phyloP scores from a whole-genome alignment of 441 rosid genomes.

The Populus hybrid region DNA sequence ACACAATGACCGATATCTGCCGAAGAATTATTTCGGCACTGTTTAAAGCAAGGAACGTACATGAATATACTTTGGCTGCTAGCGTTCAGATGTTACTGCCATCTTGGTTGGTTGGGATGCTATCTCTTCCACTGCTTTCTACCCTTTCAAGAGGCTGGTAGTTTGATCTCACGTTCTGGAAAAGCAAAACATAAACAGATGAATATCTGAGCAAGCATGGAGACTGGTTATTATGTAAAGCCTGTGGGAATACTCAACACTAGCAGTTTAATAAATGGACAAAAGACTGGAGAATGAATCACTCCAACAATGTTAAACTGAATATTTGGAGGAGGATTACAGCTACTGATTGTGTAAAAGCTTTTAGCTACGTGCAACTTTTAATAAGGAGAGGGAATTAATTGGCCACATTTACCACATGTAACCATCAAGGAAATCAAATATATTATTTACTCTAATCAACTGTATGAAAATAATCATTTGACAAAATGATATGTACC shows the following conservation, averaged over 20 bases:
- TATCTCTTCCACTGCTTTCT: constrained; percentile 24
- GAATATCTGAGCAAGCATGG: neutral
- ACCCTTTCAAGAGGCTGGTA: constrained; percentile 39
- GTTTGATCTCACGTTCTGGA: constrained; percentile 65
- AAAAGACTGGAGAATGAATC: neutral
- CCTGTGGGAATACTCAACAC: neutral
- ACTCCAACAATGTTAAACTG: neutral
- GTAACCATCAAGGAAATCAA: constrained; percentile 1
- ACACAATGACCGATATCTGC: neutral
- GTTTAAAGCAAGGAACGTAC: neutral
- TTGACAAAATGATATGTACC: constrained; percentile 36
- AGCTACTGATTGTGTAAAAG: neutral
- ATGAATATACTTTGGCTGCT: neutral
- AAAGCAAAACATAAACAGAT: neutral
- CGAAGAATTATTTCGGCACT: constrained; percentile 1
- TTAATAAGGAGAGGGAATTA: neutral
- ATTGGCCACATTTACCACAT: neutral
- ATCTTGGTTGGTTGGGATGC: constrained; percentile 11
- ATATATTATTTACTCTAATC: neutral
- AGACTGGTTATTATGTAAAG: neutral
- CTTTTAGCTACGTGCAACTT: neutral
- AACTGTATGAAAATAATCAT: neutral
- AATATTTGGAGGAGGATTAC: neutral
- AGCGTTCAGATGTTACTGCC: constrained; percentile 3
- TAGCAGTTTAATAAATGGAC: neutral